phyloP scores from a whole-genome alignment of 129 eudicot species.

The Flaveria robusta region DNA sequence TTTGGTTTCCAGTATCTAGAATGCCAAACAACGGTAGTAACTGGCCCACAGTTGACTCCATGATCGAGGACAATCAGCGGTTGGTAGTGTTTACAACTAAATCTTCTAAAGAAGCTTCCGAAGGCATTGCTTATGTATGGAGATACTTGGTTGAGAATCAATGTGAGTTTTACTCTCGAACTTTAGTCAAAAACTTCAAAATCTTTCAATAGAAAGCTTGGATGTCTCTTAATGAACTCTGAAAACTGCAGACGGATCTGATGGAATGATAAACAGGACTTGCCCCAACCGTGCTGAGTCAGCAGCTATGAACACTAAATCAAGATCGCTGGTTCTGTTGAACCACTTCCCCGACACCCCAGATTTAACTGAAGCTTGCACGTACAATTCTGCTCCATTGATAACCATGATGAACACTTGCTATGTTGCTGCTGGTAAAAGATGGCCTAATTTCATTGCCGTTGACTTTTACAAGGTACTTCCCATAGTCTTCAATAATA shows the following conservation, averaged over 20 bases:
- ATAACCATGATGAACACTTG: conserved; percentile 74
- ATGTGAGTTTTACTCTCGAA: conserved; percentile 51
- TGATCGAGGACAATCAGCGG: conserved; percentile 73
- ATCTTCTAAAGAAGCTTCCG: conserved; percentile 75
- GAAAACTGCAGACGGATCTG: conserved; percentile 75
- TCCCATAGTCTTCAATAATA: neutral
- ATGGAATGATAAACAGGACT: conserved; percentile 67
- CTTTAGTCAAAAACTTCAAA: neutral
- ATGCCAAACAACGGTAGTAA: conserved; percentile 87
- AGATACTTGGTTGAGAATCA: conserved; percentile 83
- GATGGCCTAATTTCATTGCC: conserved; percentile 91
- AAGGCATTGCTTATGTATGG: conserved; percentile 93
- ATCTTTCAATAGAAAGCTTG: neutral
- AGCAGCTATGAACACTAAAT: conserved; percentile 57
- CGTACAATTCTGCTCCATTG: conserved; percentile 78
- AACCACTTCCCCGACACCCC: conserved; percentile 81
- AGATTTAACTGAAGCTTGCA: conserved; percentile 66
- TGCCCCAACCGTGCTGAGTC: conserved; percentile 98
- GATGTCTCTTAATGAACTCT: conserved; percentile 17
- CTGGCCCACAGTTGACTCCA: conserved; percentile 94
- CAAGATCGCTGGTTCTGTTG: conserved; percentile 75
- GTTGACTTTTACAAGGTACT: conserved; percentile 92
- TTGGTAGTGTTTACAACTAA: conserved; percentile 86
- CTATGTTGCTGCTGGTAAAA: conserved; percentile 55
- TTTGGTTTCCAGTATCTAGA: conserved; percentile 85